These are phyloP conservation scores for Pythium aristosporum DNA, from an alignment of 352 stramenopile species.

Conservation along the genomic window DNA sequence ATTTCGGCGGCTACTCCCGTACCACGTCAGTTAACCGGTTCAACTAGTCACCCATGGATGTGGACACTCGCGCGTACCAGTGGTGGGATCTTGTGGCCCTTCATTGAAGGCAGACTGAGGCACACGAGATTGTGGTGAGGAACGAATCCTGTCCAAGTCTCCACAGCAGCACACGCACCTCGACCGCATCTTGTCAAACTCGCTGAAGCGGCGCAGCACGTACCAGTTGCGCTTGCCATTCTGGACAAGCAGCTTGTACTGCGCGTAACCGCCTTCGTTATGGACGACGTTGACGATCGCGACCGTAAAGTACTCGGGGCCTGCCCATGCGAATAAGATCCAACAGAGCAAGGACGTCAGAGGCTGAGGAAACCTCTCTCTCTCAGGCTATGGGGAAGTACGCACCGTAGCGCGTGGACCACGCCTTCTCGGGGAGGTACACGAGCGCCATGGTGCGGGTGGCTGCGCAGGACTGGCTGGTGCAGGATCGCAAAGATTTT, in stretches of 20 bases:
- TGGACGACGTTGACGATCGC: constrained; percentile 57
- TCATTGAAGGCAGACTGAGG: constrained; percentile 47
- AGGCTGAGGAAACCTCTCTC: background rate
- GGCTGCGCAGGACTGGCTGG: background rate
- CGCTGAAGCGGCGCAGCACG: constrained; percentile 66
- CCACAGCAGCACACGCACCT: constrained; percentile 32
- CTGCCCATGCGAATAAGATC: constrained; percentile 24
- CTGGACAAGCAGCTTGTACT: constrained; percentile 71
- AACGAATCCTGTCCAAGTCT: background rate
- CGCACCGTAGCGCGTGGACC: constrained; percentile 73
- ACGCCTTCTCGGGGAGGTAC: constrained; percentile 66
- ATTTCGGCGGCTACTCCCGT: constrained; percentile 50
- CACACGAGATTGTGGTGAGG: background rate
- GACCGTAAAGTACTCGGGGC: constrained; percentile 75
- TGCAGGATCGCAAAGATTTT: constrained; percentile 8
- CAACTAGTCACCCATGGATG: background rate
- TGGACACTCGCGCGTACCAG: constrained; percentile 25
- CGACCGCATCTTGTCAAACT: constrained; percentile 55
- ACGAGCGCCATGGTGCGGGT: constrained; percentile 60
- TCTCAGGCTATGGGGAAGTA: background rate
- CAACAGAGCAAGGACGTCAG: background rate
- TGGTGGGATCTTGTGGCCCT: constrained; percentile 40
- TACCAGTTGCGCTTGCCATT: constrained; percentile 71
- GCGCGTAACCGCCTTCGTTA: constrained; percentile 40
- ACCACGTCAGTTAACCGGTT: background rate